Conservation (phyloP, 225 moss, liverwort and hornwort genomes). For the Asterella californica region DNA sequence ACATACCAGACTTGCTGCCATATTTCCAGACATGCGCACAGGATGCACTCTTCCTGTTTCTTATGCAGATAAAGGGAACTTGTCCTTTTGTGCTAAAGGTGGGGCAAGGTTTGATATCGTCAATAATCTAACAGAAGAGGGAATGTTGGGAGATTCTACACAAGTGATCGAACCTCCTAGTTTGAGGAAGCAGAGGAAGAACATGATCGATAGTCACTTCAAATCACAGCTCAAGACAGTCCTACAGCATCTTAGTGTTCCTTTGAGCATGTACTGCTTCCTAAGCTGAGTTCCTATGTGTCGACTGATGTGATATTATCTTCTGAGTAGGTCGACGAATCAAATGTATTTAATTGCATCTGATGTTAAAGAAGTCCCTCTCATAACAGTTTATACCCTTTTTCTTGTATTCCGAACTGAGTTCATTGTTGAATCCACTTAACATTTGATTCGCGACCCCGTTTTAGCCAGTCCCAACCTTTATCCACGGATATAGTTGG, state of each 20-base stretch:
- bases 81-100: not conserved
- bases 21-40: constrained; percentile 50
- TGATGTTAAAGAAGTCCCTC: not conserved
- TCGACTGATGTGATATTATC: not conserved
- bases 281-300: not conserved
- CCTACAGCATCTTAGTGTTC: constrained; percentile 16
- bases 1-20: not conserved
- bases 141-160: not conserved
- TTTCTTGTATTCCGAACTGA: too few relatives aligned
- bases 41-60: constrained; percentile 42
- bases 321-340: not conserved
- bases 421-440: not conserved
- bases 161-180: not conserved
- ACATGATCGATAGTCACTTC: not conserved
- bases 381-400: not conserved
- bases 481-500: not conserved
- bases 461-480: not conserved
- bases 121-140: not conserved
- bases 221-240: constrained; percentile 21
- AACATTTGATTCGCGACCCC: not conserved
- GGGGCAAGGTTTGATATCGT: not conserved
- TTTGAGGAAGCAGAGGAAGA: not conserved
- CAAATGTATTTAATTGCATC: not conserved
- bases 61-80: constrained; percentile 6
- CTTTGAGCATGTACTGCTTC: constrained; percentile 34